phyloP scores from a whole-genome alignment of 169 alveolate genomes.

The Plasmodium sp. region DNA sequence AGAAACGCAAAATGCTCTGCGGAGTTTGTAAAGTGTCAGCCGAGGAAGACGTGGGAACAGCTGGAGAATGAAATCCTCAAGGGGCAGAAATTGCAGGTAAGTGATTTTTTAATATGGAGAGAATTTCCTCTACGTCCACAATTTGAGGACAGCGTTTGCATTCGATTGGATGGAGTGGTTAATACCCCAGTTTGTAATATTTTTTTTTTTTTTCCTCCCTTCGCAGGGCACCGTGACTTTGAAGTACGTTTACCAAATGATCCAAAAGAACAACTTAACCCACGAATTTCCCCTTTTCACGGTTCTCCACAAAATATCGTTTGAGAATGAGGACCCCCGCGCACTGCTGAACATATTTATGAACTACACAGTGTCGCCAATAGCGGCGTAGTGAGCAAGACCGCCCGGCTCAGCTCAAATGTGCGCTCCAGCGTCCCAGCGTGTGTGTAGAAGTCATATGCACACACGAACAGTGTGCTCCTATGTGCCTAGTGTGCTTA shows the following conservation, averaged over 20 bases:
- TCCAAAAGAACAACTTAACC: constrained; percentile 26
- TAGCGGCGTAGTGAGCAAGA: background rate
- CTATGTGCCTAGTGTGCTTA: background rate
- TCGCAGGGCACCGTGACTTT: constrained; percentile 60
- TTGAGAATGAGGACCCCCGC: constrained; percentile 55
- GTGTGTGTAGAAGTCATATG: background rate
- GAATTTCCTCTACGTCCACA: background rate
- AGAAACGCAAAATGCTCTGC: constrained; percentile 94
- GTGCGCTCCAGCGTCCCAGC: background rate
- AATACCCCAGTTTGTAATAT: background rate
- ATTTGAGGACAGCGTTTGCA: background rate
- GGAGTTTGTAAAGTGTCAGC: constrained; percentile 88
- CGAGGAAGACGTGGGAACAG: constrained; percentile 89
- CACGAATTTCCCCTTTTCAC: constrained; percentile 58
- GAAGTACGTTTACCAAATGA: constrained; percentile 53
- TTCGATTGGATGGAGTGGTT: background rate
- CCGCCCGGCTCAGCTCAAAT: background rate
- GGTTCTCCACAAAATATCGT: constrained; percentile 56
- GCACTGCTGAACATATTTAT: constrained; percentile 41
- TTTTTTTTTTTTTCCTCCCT: background rate
- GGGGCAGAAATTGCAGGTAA: constrained; percentile 92
- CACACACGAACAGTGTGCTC: background rate
- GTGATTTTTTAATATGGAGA: background rate
- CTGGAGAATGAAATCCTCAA: constrained; percentile 91
- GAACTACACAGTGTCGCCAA: background rate